phyloP scores from a whole-genome alignment of 2,329 filamentous ascomycete species.

The Sporothrix pseudoabietina region DNA sequence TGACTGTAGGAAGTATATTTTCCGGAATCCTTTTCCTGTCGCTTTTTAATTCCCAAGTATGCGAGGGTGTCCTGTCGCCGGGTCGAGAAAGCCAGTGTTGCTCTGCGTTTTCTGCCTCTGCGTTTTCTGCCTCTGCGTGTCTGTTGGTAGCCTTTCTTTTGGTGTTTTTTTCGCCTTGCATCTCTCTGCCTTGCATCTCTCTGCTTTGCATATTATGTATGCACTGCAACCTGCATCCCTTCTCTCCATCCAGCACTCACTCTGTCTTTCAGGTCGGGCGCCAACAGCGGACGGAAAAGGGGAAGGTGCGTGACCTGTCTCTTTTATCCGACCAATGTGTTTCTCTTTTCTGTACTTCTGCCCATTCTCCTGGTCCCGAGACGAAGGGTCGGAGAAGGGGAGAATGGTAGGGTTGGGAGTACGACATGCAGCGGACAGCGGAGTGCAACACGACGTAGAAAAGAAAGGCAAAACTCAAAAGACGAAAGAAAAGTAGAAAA shows the following conservation, averaged over 20 bases:
- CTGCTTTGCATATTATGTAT: not conserved
- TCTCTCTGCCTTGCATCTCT: not conserved
- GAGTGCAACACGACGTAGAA: not conserved
- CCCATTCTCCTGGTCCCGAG: not conserved
- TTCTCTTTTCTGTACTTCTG: not conserved
- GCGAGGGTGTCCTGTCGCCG: not conserved
- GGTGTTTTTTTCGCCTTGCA: not conserved
- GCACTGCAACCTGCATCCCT: not conserved
- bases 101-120: not conserved
- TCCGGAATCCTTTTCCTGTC: not conserved
- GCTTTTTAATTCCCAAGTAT: not conserved
- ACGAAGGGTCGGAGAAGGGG: not conserved
- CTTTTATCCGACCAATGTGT: not conserved
- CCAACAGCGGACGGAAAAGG: not conserved
- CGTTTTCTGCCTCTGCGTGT: not conserved
- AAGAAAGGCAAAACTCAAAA: not conserved
- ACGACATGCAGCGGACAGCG: not conserved
- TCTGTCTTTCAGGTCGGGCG: not conserved
- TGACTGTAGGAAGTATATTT: not conserved
- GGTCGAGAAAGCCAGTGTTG: not conserved
- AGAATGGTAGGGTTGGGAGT: not conserved
- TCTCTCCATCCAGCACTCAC: not conserved
- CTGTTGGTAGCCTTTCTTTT: not conserved
- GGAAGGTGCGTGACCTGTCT: not conserved
- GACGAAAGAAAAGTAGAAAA: not conserved